Conservation (phyloP, 495 filamentous ascomycete species). For the Penicillium ucsense region DNA sequence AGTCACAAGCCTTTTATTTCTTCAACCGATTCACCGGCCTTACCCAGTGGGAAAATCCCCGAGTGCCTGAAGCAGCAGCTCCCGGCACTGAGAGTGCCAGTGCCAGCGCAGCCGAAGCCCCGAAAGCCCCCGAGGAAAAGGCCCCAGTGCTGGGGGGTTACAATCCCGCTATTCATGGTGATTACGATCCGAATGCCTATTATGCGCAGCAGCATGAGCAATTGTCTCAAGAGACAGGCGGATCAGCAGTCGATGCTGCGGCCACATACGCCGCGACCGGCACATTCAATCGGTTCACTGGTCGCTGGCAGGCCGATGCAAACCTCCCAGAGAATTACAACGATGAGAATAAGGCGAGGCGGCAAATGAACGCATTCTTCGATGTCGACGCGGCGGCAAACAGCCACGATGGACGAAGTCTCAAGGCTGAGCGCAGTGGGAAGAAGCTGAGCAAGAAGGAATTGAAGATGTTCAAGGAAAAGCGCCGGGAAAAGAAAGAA, state of each 20-base stretch:
- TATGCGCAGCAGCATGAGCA: conserved; percentile 60
- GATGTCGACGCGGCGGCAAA: conserved; percentile 98
- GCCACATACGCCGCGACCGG: conserved; percentile 55
- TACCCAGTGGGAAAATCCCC: conserved; percentile 86
- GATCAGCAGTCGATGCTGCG: conserved; percentile 19
- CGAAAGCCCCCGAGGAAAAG: conserved; percentile 5
- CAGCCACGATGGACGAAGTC: conserved; percentile 78
- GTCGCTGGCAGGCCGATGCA: conserved; percentile 60
- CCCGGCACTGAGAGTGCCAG: conserved; percentile 15
- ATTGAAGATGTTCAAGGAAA: conserved; percentile 66
- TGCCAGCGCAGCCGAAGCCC: conserved; percentile 6
- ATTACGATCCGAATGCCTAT: conserved; percentile 87
- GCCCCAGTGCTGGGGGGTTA: conserved; percentile 56
- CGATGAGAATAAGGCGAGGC: conserved; percentile 77
- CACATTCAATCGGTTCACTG: conserved; percentile 88
- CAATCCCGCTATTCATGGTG: conserved; percentile 90
- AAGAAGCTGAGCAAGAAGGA: conserved; percentile 83
- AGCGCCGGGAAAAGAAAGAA: conserved; percentile 77
- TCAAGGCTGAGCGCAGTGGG: conserved; percentile 78
- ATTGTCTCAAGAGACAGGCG: conserved; percentile 17
- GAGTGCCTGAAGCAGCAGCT: conserved; percentile 44
- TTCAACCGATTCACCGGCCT: conserved; percentile 70
- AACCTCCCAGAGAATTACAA: conserved; percentile 66
- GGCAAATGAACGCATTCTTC: conserved; percentile 93
- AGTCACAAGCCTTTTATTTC: conserved; percentile 70